Conservation (phyloP, 257 asterid genomes). For the Jacaranda copaia region DNA sequence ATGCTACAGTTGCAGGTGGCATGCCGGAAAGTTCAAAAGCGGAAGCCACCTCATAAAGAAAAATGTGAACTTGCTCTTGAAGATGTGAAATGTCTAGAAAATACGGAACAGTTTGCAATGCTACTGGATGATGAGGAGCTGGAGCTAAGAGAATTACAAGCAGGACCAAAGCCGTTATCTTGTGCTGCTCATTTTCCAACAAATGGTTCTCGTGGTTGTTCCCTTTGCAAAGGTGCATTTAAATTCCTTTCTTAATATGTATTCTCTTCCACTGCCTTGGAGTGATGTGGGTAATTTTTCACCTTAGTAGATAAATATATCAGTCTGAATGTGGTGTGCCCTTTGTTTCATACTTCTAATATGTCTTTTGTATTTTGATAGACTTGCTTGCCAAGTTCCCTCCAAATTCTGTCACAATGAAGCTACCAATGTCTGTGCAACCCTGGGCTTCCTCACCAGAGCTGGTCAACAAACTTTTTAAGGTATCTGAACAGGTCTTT, state of each 20-base stretch:
- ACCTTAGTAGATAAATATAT: constrained; percentile 17
- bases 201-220: constrained; percentile 77
- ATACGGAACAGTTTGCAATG: constrained; percentile 47
- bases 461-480: constrained; percentile 87
- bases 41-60: constrained; percentile 56
- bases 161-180: constrained; percentile 78
- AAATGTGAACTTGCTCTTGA: constrained; percentile 85
- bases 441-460: constrained; percentile 95
- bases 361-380: constrained; percentile 42
- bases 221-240: constrained; percentile 92
- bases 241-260: constrained; percentile 3
- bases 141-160: constrained; percentile 85
- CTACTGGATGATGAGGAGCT: constrained; percentile 94
- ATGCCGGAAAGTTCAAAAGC: constrained; percentile 56
- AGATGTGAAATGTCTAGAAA: constrained; percentile 53
- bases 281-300: constrained; percentile 33
- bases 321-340: constrained; percentile 23
- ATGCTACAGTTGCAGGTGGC: constrained; percentile 53
- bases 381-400: constrained; percentile 96
- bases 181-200: constrained; percentile 79
- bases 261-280: constrained; percentile 21
- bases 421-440: constrained; percentile 68
- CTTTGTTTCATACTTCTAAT: constrained; percentile 28
- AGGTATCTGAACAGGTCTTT: constrained; percentile 59
- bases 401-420: constrained; percentile 84